Conservation (phyloP, 345 rosid genomes). For the Xanthoceras sorbifolium region DNA sequence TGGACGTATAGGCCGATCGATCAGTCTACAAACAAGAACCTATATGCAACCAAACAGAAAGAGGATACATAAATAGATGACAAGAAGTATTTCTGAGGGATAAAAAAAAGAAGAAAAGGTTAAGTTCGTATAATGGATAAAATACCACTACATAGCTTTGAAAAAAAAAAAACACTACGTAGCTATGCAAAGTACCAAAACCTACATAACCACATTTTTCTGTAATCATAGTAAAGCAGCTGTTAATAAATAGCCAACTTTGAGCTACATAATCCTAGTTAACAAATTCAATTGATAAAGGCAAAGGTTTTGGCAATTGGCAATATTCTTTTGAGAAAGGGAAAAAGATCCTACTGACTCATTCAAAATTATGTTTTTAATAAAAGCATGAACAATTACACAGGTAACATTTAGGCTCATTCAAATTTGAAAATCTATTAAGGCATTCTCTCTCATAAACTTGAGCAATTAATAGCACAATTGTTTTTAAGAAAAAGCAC, state of each 20-base stretch:
- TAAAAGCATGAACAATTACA: background rate
- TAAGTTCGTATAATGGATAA: background rate
- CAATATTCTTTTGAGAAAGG: background rate
- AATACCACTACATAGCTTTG: background rate
- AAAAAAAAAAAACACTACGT: too few relatives aligned
- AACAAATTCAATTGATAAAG: background rate
- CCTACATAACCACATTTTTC: background rate
- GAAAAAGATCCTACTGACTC: background rate
- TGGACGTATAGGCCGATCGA: conserved; percentile 97
- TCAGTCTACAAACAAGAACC: conserved; percentile 97
- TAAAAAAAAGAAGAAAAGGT: background rate
- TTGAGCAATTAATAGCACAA: background rate
- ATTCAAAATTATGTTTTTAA: background rate
- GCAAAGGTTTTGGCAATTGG: background rate
- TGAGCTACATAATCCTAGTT: conserved; percentile 4
- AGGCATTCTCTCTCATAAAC: background rate
- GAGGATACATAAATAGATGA: background rate
- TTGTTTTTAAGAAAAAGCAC: too few relatives aligned
- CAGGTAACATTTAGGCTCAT: background rate
- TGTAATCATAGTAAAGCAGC: background rate
- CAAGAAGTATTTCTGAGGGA: background rate
- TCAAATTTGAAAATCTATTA: background rate
- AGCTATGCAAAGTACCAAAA: background rate
- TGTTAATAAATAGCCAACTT: background rate
- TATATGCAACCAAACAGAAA: conserved; percentile 34